These are phyloP conservation scores for Hanseniaspora occidentalis DNA, from an alignment of 805 yeast genomes.

Conservation along the genomic window DNA sequence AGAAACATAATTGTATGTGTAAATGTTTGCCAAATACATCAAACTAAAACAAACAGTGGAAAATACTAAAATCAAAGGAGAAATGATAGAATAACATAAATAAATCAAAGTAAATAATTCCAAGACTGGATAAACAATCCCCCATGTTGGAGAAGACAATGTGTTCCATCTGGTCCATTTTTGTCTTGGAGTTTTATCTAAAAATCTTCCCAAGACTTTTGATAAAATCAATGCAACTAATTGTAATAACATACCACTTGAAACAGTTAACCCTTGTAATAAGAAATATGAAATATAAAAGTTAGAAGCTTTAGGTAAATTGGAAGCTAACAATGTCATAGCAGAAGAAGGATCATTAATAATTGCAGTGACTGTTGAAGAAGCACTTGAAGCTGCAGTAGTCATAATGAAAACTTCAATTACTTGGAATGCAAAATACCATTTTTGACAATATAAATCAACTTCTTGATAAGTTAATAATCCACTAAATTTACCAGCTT, in stretches of 20 bases:
- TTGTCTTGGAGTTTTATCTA: conserved; percentile 85
- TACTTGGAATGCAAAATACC: conserved; percentile 85
- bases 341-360: conserved; percentile 55
- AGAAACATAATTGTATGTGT: conserved; percentile 51
- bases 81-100: conserved; percentile 64
- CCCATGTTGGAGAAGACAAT: conserved; percentile 63
- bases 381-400: conserved; percentile 71
- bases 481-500: conserved; percentile 67
- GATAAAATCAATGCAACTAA: conserved; percentile 60
- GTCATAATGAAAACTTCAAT: conserved; percentile 79
- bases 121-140: conserved; percentile 67
- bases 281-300: conserved; percentile 77
- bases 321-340: conserved; percentile 58
- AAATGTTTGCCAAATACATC: conserved; percentile 48
- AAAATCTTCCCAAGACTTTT: conserved; percentile 52
- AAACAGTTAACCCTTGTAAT: conserved; percentile 66
- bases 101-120: conserved; percentile 64
- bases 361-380: conserved; percentile 62
- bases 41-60: conserved; percentile 45
- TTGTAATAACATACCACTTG: conserved; percentile 70
- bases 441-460: conserved; percentile 73
- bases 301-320: conserved; percentile 82
- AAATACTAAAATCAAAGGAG: conserved; percentile 61
- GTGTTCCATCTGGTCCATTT: conserved; percentile 69
- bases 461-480: conserved; percentile 55